Evolutionary conservation across 148 eudicot species (phyloP).

Genomic region (Fagopyrum esculentum): DNA sequence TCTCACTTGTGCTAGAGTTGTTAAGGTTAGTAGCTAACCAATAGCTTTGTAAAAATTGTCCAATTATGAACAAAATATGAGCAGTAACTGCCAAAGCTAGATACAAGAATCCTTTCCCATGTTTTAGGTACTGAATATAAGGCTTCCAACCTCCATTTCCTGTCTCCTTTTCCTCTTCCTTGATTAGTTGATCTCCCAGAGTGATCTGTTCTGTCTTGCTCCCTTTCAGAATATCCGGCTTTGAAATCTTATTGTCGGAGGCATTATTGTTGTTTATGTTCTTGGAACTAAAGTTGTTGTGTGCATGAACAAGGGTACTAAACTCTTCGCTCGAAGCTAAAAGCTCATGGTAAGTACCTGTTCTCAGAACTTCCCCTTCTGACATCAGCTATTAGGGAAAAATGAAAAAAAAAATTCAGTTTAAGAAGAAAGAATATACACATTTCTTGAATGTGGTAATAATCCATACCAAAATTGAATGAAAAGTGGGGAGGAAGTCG

Average conservation of each 20-base stretch:
- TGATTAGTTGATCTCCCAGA: constrained; percentile 37
- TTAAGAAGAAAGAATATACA: neutral
- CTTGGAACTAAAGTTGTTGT: constrained; percentile 11
- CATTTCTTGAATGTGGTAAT: neutral
- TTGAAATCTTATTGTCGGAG: constrained; percentile 6
- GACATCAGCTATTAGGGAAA: constrained; percentile 29
- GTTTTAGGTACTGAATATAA: constrained; percentile 44
- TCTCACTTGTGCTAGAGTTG: constrained; percentile 16
- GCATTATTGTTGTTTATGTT: constrained; percentile 7
- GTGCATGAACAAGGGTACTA: constrained; percentile 36
- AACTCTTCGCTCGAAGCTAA: constrained; percentile 28
- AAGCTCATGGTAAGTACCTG: constrained; percentile 36
- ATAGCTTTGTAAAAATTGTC: constrained; percentile 44
- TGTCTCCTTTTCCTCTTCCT: constrained; percentile 49
- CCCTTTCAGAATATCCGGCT: constrained; percentile 11
- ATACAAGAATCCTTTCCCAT: constrained; percentile 38
- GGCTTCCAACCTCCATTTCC: constrained; percentile 51
- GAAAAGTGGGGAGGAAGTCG: constrained; percentile 21
- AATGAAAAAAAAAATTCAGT: neutral
- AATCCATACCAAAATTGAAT: constrained; percentile 15
- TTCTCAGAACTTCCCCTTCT: constrained; percentile 35
- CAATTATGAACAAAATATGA: constrained; percentile 29
- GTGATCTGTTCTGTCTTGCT: constrained; percentile 9
- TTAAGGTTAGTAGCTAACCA: constrained; percentile 52
- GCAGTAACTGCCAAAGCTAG: constrained; percentile 25